Evolutionary conservation across 2,329 filamentous ascomycete species (phyloP), one percentile per base, ranked within the genome.

Genomic region (Calonectria crousiana): DNA sequence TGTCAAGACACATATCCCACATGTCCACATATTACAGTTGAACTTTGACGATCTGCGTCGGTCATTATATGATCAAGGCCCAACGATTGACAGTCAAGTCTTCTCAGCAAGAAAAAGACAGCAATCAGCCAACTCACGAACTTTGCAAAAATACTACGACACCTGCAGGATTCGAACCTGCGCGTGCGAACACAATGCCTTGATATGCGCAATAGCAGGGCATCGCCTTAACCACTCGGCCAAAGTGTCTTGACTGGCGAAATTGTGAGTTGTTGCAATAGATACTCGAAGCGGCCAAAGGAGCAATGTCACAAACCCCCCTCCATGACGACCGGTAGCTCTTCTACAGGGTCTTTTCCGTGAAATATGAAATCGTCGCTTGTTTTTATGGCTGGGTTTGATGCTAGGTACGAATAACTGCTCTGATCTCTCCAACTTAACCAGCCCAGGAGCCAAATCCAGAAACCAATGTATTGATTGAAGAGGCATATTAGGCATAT

Each of bases 111-210:
- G 9, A 26, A 44, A 56, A 41, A 67, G 41, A 30, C 26, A 44
- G 3, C 2, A 10, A 41, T 26, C 4, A 13, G 44, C 4, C 26
- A 52, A 18, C 11, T 4, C 10, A n/a, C 4, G 1, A 28, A 4
- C 30, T 32, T 6, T 3, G 44, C 34, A 52, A 64, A 52, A 52
- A 70, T 28, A 28, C n/a, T 4, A 34, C 68, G 68, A 70, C 68
- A 70, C 68, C 68, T 70, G 68, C 68, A 70, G 68, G 68, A 70
- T 70, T 70, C 68, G 68, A 70, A 70, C 68, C 68, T 70, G 58
- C 68, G 68, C 68, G 68, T 70, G 68, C 68, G 68, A 70, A 70
- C 68, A 70, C 68, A 70, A 70, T 70, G 68, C 68, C 68, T 70
- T 64, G 68, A 65, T 70, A 70, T 56, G 68, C 56, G 9, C 47